These are phyloP conservation scores for Phylloporus sp. DNA, from an alignment of 768 basidiomycete genomes.

Conservation along the genomic window DNA sequence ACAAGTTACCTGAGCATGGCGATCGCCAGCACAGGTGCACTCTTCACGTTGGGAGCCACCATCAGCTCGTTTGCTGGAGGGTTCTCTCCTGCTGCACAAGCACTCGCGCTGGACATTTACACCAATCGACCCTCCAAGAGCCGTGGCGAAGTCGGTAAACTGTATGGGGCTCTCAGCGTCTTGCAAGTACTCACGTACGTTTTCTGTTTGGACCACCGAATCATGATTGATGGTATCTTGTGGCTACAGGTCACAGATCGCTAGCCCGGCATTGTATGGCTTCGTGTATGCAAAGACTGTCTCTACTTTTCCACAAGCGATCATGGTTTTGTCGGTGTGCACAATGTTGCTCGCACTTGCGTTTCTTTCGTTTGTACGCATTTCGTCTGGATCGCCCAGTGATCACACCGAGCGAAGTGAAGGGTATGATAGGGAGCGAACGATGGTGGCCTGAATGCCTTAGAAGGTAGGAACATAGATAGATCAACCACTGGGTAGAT, in stretches of 20 bases:
- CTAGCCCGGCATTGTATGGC: constrained; percentile 74
- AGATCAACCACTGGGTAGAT: too few relatives aligned
- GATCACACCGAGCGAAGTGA: too few relatives aligned
- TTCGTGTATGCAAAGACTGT: constrained; percentile 70
- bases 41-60: constrained; percentile 50
- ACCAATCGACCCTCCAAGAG: constrained; percentile 41
- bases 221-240: background rate
- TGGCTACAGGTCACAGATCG: constrained; percentile 50
- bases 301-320: constrained; percentile 59
- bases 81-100: constrained; percentile 63
- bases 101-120: constrained; percentile 68
- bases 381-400: constrained; percentile 22
- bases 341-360: constrained; percentile 40
- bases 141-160: constrained; percentile 55
- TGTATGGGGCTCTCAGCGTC: constrained; percentile 81
- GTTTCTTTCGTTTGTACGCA: constrained; percentile 45
- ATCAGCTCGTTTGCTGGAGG: constrained; percentile 59
- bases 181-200: constrained; percentile 62
- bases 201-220: background rate
- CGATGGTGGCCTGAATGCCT: too few relatives aligned
- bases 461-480: too few relatives aligned
- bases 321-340: constrained; percentile 57
- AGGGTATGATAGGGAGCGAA: too few relatives aligned
- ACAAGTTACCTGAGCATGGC: constrained; percentile 49
- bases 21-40: constrained; percentile 39